phyloP scores from a whole-genome alignment of 306 rosid species.

The Macrotyloma uniflorum region DNA sequence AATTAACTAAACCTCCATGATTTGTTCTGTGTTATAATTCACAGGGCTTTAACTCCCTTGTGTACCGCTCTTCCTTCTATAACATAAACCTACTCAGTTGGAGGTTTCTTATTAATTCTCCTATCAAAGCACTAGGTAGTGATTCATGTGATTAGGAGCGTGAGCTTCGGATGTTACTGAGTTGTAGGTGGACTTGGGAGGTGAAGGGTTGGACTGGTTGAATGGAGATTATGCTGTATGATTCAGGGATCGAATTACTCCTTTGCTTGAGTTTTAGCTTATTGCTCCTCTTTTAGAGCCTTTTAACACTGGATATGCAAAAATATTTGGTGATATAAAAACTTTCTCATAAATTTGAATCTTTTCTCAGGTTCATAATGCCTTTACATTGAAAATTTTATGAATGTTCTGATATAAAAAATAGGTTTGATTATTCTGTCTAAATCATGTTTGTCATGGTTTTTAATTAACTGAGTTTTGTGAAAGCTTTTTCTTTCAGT shows the following conservation, averaged over 20 bases:
- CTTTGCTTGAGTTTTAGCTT: background rate
- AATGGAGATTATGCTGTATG: background rate
- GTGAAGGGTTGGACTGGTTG: background rate
- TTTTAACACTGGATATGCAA: background rate
- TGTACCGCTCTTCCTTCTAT: background rate
- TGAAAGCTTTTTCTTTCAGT: conserved; percentile 24
- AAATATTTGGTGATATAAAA: background rate
- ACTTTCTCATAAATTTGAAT: background rate
- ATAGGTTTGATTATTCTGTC: background rate
- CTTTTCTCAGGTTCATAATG: background rate
- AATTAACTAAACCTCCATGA: background rate
- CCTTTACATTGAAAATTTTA: background rate
- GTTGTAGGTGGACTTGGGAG: background rate
- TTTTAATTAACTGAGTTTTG: background rate
- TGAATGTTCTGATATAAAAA: background rate
- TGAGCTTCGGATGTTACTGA: background rate
- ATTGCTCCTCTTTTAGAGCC: background rate
- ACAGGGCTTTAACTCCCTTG: background rate
- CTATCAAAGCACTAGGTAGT: background rate
- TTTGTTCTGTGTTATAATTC: background rate
- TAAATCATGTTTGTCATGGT: background rate
- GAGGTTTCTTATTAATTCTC: background rate
- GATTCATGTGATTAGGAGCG: background rate
- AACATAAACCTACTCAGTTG: background rate
- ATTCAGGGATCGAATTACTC: background rate